Evolutionary conservation across 805 yeast genomes (phyloP), one percentile per base, ranked within the genome.

Genomic region (Candida pseudoglaebosa): DNA sequence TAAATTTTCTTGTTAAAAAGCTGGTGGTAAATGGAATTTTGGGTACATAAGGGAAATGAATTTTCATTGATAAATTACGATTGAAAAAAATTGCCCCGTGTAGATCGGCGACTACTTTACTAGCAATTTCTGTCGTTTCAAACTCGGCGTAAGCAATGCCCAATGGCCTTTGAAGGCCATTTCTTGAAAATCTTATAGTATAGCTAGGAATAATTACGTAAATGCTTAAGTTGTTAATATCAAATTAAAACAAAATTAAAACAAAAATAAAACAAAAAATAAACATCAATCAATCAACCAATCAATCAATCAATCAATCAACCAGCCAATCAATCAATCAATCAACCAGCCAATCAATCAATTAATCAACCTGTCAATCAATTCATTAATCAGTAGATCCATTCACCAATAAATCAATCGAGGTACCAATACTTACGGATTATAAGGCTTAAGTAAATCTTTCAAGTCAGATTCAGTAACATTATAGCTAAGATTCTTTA

Each of bases 401-500:
- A n/a, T n/a, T n/a, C n/a, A n/a, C n/a, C n/a, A n/a, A n/a, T n/a
- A n/a, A n/a, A n/a, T n/a, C n/a, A n/a, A n/a, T n/a, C n/a, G n/a
- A n/a, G n/a, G 40, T 36, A 40, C 18, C 24, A 34, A 16, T 22
- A 46, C 77, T 36, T 63, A 75, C 80, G 73, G 73, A 3, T 69
- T 59, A 48, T 59, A 75, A 1, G 59, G 71, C 31, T 56, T 58
- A 34, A 80, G 61, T 37, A 69, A 63, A 10, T 62, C 70, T 28
- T 52, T 54, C 30, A 82, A 61, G 32, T 77, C 82, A 3, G 62
- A 67, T 49, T 77, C 82, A n/a, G 77, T 67, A 9, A 81, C 66
- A 12, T 61, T 50, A 54, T 61, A 76, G 40, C 72, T 70, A 40
- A 82, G 64, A 54, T 82, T 81, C 41, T 75, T 71, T 40, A 82